These are phyloP conservation scores for Fraxinus xanthoxyloides DNA, from an alignment of 305 asterid genomes.

Conservation along the genomic window DNA sequence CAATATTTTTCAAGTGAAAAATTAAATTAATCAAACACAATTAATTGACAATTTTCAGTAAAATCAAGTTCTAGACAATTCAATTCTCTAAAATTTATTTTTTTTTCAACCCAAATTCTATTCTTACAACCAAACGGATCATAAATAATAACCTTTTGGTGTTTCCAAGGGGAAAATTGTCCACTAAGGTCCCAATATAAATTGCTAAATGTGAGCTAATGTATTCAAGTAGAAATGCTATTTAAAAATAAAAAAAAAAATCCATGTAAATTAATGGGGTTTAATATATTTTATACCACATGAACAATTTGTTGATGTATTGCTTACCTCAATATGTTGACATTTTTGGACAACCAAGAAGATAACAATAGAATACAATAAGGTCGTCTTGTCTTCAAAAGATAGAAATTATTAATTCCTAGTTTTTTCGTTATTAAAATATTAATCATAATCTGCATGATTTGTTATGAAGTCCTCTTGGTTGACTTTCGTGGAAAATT, in stretches of 20 bases:
- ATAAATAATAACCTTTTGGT: too few relatives aligned
- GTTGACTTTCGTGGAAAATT: not conserved
- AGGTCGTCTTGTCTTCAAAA: not conserved
- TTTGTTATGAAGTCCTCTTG: not conserved
- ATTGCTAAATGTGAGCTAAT: too few relatives aligned
- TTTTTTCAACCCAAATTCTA: too few relatives aligned
- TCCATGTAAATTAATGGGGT: not conserved
- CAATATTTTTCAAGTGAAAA: too few relatives aligned
- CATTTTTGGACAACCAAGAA: not conserved
- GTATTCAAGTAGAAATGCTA: too few relatives aligned
- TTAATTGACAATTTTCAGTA: too few relatives aligned
- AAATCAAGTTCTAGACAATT: too few relatives aligned
- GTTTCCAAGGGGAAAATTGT: not conserved
- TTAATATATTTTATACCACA: not conserved
- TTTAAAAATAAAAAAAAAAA: not conserved
- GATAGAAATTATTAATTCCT: not conserved
- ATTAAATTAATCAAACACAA: too few relatives aligned
- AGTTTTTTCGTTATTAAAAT: not conserved
- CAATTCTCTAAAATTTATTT: too few relatives aligned
- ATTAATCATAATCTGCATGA: not conserved
- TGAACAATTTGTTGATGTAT: not conserved
- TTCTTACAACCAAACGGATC: too few relatives aligned
- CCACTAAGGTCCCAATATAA: not conserved
- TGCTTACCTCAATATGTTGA: not conserved
- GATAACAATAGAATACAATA: not conserved